These are phyloP conservation scores for Globisporangium mamillatum DNA, from an alignment of 352 stramenopile species.

Conservation along the genomic window DNA sequence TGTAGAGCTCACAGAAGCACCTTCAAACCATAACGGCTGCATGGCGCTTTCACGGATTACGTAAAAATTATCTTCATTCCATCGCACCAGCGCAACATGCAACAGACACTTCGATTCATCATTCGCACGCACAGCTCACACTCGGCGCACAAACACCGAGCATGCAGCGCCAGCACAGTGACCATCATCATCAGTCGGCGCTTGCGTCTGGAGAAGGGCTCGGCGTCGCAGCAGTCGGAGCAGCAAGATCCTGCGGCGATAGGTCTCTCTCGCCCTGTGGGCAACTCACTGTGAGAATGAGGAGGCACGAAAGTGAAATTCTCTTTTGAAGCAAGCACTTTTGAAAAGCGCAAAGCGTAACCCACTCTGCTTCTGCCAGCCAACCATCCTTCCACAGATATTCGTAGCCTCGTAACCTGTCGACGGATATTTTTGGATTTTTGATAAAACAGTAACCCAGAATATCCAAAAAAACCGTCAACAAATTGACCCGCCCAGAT, in stretches of 20 bases:
- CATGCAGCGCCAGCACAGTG: neutral
- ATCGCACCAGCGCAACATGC: constrained; percentile 9
- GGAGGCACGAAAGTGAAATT: too few relatives aligned
- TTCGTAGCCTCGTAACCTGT: neutral
- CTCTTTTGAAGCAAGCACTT: too few relatives aligned
- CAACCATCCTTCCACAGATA: neutral
- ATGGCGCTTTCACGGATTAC: constrained; percentile 21
- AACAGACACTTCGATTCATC: neutral
- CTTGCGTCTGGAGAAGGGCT: neutral
- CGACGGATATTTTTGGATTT: too few relatives aligned
- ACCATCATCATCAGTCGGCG: too few relatives aligned
- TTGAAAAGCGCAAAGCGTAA: neutral
- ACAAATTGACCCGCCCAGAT: too few relatives aligned
- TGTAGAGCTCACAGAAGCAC: constrained; percentile 35
- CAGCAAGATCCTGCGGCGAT: neutral
- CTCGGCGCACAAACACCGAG: neutral
- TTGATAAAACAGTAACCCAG: too few relatives aligned
- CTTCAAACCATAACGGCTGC: constrained; percentile 23
- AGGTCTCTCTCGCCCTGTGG: neutral
- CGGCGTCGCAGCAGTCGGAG: neutral
- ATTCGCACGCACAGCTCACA: constrained; percentile 2
- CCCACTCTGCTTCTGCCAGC: neutral
- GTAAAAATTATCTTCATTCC: constrained; percentile 21
- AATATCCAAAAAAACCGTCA: too few relatives aligned
- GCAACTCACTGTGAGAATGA: neutral